Evolutionary conservation across 2,329 filamentous ascomycete genomes (phyloP), one percentile per base, ranked within the genome.

Genomic region (Penicillium sp.): DNA sequence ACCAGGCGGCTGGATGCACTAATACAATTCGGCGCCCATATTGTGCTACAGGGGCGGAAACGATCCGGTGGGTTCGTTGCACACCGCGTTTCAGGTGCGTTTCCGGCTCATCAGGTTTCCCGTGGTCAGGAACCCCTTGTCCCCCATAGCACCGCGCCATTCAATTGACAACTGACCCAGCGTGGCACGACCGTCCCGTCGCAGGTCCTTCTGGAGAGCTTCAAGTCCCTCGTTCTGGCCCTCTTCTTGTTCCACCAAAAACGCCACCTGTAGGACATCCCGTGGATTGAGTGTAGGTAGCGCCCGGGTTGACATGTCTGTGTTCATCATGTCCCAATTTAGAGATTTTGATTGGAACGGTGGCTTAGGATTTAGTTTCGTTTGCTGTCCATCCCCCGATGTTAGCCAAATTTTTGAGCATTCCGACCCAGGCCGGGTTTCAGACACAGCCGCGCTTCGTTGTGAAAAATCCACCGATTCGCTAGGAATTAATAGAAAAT

Each of bases 121-220:
- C 6, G 93, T 98, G 39, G 84, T 88, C 64, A 98, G 73, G 60
- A 83, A 90, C 0, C 93, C 93, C 60, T 81, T 80, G 69, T 91
- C 93, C 0, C 93, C 93, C 85, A 96, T 90, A 54, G 87, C 81
- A 33, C 86, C 85, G 55, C 87, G 79, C 93, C 93, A 98, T 48
- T 88, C 85, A 52, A 97, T 86, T 38, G 83, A 84, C 57, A 97
- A 70, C 55, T 93, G 83, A 5, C 90, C 91, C 64, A 97, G 82
- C 19, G 84, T 74, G 33, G 86, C 73, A 53, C 77, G 73, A 17
- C 72, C 72, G 53, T 74, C 70, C 31, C 70, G 69, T 35, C 70
- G 73, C 56, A 80, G 73, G 43, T 74, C 73, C 52, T 70, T 72
- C 34, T 69, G 67, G 10, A 72, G 53, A 9, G 77, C 78, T 53